Base-by-base conservation (phyloP, 805 yeast genomes). In the Nakazawaea ernobii region DNA sequence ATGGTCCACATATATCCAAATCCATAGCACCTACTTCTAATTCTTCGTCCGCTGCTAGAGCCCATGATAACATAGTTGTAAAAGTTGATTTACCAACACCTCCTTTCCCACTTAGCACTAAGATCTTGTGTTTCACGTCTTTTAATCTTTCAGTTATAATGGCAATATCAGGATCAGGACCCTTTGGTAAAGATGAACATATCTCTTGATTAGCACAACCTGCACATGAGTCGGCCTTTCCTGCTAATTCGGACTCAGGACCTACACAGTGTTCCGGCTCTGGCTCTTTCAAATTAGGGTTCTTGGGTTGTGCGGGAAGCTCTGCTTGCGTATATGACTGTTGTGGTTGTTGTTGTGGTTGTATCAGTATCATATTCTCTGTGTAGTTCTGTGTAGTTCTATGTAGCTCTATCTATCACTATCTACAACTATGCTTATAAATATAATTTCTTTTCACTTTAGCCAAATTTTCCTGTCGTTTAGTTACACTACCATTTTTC, bases 211-310 rank as follows among this genome's bases (percentile, higher is more conserved):
- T 94, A 13, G 97, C 95, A 69, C 99, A 94, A 9, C 97, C 97
- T 8, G 70, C 75, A 61, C 99, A 94, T 10, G 98, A 96, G 59
- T 88, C 96, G 2, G 88, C 91, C 57, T 85, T 80, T 7, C 99
- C 99, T 2, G 99, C 99, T 45, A 69, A 66, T 55, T 90, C 97
- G 2, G 95, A 84, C 60, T 92, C 97, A 1, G 98, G 96, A 1
- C 99, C 99, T 0, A 99, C 99, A 69, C 99, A 94, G 65, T 94
- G 98, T 60, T 90, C 97, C 1, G 99, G 98, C 59, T 85, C 95
- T 0, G 94, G 90, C 0, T 82, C 87, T 47, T 72, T 70, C 26
- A 77, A 53, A 38, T 57, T 46, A 26, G 54, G 48, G 39, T 49
- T 43, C 30, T 32, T 32, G 6, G 45, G 48, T 30, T 39, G 43